These are phyloP conservation scores for Aspergillus ostianus DNA, from an alignment of 495 filamentous ascomycete species.

Conservation along the genomic window DNA sequence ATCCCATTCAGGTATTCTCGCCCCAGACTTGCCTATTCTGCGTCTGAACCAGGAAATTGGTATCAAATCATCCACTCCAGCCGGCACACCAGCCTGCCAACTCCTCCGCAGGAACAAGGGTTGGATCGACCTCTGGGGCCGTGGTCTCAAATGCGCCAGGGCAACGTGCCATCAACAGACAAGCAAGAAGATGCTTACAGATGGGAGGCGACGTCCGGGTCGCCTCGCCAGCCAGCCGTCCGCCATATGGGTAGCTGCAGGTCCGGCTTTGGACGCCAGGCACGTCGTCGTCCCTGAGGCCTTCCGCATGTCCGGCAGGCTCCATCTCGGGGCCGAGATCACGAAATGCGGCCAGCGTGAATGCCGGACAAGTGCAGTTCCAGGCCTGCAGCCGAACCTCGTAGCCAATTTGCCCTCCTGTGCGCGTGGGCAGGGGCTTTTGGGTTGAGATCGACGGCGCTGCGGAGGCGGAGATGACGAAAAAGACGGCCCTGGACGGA, in stretches of 20 bases:
- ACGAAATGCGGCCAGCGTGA: slow-evolving; percentile 68
- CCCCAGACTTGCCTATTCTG: not conserved
- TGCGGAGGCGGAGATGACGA: slow-evolving; percentile 47
- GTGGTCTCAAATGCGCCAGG: slow-evolving; percentile 44
- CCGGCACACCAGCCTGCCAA: slow-evolving; percentile 76
- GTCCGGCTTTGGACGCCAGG: slow-evolving; percentile 10
- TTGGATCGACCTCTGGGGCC: slow-evolving; percentile 22
- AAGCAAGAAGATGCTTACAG: slow-evolving; percentile 90
- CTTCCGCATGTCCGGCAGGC: not conserved
- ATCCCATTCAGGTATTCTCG: not conserved
- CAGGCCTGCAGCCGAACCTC: slow-evolving; percentile 72
- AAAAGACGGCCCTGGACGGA: slow-evolving; percentile 26
- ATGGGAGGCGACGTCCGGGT: slow-evolving; percentile 50
- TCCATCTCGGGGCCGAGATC: slow-evolving; percentile 14
- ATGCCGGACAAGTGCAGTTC: slow-evolving; percentile 87
- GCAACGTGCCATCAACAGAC: slow-evolving; percentile 71
- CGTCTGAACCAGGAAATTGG: not conserved
- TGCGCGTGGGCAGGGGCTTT: slow-evolving; percentile 15
- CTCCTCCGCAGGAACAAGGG: slow-evolving; percentile 59
- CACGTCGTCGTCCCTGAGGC: slow-evolving; percentile 7
- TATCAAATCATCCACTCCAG: slow-evolving; percentile 42
- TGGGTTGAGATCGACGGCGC: slow-evolving; percentile 27
- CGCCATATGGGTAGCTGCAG: slow-evolving; percentile 48
- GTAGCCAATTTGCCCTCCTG: slow-evolving; percentile 47
- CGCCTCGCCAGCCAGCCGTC: slow-evolving; percentile 36